A percentile compares a stretch with the other conserved stretches of the same genome.
phyloP scores from a whole-genome alignment of 371 early-diverging fungal species.

The Actinomucor elegans region DNA sequence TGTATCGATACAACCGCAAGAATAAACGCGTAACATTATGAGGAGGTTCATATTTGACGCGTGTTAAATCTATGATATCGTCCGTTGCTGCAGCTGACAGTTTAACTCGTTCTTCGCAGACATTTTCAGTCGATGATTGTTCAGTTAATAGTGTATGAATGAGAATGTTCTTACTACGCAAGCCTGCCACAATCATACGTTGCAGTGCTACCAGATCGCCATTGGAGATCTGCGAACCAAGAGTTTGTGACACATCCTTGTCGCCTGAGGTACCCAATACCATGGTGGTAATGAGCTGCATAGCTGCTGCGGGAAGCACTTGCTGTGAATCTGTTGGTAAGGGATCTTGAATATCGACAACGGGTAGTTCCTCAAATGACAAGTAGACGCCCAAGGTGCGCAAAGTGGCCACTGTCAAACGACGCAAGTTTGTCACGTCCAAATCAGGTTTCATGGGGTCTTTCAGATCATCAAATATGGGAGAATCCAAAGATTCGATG shows the following conservation, averaged over 20 bases:
- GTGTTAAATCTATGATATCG: slow-evolving; percentile 22
- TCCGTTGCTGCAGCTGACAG: background rate
- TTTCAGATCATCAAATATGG: slow-evolving; percentile 26
- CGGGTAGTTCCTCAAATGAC: slow-evolving; percentile 32
- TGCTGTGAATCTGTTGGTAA: slow-evolving; percentile 37
- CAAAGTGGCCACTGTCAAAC: slow-evolving; percentile 34
- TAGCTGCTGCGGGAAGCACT: slow-evolving; percentile 40
- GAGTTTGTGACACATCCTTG: slow-evolving; percentile 43
- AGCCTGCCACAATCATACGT: slow-evolving; percentile 38
- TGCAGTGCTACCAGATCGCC: slow-evolving; percentile 47
- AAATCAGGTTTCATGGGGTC: slow-evolving; percentile 44
- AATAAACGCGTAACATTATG: slow-evolving; percentile 40
- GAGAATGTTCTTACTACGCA: slow-evolving; percentile 36
- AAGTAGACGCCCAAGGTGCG: slow-evolving; percentile 34
- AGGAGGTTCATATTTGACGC: slow-evolving; percentile 36
- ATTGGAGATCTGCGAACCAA: slow-evolving; percentile 47
- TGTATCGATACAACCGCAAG: slow-evolving; percentile 43
- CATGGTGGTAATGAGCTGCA: slow-evolving; percentile 48
- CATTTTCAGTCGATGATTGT: background rate
- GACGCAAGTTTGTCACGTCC: slow-evolving; percentile 29
- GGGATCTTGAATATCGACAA: slow-evolving; percentile 28
- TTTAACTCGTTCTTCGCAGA: background rate
- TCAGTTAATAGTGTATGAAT: slow-evolving; percentile 29
- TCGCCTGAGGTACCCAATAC: slow-evolving; percentile 50
- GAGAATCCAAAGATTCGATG: slow-evolving; percentile 3